Conservation (phyloP, 202 grass and related monocot genomes). For the Setaria viridis region DNA sequence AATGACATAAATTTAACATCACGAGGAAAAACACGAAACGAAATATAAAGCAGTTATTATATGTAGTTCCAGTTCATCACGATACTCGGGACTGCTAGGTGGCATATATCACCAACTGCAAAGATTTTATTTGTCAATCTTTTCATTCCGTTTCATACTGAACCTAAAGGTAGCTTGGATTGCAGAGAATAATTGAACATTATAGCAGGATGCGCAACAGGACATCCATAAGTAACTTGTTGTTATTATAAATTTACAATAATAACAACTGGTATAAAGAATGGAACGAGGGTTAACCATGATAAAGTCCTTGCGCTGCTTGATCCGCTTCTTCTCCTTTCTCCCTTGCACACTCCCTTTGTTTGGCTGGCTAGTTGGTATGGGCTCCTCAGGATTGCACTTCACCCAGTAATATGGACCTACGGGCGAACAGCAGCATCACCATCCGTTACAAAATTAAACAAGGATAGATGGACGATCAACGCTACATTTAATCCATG, state of each 20-base stretch:
- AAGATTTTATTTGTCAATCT: neutral
- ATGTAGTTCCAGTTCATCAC: neutral
- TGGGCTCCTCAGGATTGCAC: conserved; percentile 79
- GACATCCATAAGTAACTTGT: neutral
- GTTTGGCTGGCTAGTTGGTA: conserved; percentile 77
- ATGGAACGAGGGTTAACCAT: conserved; percentile 55
- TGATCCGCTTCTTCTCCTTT: conserved; percentile 94
- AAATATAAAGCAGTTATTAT: neutral
- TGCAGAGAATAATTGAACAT: neutral
- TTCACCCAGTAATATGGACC: conserved; percentile 89
- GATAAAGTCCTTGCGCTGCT: conserved; percentile 83
- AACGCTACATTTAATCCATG: neutral
- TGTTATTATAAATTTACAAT: neutral
- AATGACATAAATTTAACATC: neutral
- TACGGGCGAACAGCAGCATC: conserved; percentile 15
- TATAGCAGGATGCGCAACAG: neutral
- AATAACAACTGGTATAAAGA: conserved; percentile 2
- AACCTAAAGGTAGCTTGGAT: conserved; percentile 12
- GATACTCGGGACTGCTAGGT: neutral
- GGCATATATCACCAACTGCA: neutral
- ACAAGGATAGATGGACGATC: neutral
- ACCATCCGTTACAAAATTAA: neutral
- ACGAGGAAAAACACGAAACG: neutral
- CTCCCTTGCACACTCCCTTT: conserved; percentile 80
- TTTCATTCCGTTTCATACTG: neutral